These are phyloP conservation scores for Mycena crocata DNA, from an alignment of 768 basidiomycete species.

Conservation along the genomic window DNA sequence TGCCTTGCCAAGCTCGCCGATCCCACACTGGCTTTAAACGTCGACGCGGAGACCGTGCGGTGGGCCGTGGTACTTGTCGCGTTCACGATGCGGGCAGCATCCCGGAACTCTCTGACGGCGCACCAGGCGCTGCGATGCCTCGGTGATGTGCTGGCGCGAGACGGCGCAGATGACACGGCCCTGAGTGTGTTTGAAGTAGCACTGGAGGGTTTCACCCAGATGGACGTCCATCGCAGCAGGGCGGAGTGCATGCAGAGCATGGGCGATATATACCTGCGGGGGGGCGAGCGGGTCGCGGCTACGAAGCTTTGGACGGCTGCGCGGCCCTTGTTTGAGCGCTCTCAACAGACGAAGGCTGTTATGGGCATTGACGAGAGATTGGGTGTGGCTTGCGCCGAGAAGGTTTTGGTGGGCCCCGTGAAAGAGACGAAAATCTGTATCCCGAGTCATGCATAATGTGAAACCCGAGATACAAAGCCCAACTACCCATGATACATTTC, in stretches of 20 bases:
- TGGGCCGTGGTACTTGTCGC: background rate
- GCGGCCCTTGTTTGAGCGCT: background rate
- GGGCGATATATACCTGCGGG: background rate
- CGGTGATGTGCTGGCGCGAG: background rate
- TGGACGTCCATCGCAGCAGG: constrained; percentile 12
- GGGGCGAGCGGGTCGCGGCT: constrained; percentile 26
- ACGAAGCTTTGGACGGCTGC: constrained; percentile 17
- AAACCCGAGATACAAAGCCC: too few species aligned
- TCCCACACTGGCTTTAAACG: background rate
- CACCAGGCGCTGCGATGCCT: constrained; percentile 1
- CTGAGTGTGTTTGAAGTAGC: background rate
- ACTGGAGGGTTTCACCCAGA: constrained; percentile 1
- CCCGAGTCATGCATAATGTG: too few species aligned
- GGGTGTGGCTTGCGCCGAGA: too few species aligned
- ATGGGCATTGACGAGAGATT: background rate
- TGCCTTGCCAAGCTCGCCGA: background rate
- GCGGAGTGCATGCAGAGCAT: constrained; percentile 9
- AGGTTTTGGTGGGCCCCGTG: too few species aligned
- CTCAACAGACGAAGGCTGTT: background rate
- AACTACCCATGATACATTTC: background rate
- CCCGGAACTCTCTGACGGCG: background rate
- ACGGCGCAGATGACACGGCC: background rate
- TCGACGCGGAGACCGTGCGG: background rate
- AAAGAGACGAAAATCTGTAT: too few species aligned
- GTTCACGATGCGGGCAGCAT: background rate